A percentile compares a stretch with the other conserved stretches of the same genome.
phyloP scores from a whole-genome alignment of 768 basidiomycete species.

The Boletales sp. region DNA sequence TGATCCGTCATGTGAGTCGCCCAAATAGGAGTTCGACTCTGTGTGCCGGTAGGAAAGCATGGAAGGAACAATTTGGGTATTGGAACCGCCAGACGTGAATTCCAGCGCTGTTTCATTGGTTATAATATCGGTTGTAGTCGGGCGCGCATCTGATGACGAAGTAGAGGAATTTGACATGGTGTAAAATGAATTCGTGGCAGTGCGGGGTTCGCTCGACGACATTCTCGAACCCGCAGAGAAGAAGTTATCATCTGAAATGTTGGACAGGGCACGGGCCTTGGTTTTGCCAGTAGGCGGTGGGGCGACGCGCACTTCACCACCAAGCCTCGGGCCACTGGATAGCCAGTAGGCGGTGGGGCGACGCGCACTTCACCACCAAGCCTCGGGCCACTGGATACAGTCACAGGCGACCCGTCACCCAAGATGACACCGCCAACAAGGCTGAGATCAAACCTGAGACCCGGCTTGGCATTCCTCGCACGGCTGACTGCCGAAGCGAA shows the following conservation, averaged over 20 bases:
- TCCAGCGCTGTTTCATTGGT: constrained; percentile 40
- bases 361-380: constrained; percentile 40
- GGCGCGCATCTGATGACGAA: constrained; percentile 25
- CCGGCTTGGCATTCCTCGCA: constrained; percentile 38
- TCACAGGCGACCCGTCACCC: constrained; percentile 63
- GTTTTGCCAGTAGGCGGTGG: too few relatives aligned
- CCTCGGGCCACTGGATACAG: constrained; percentile 62
- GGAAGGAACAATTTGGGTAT: constrained; percentile 47
- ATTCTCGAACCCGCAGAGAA: constrained; percentile 41
- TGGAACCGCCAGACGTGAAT: constrained; percentile 35
- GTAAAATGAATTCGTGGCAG: constrained; percentile 30
- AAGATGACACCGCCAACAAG: constrained; percentile 38
- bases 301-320: too few relatives aligned
- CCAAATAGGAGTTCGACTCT: constrained; percentile 52
- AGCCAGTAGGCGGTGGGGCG: constrained; percentile 45
- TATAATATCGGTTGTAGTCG: constrained; percentile 29
- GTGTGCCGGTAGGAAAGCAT: constrained; percentile 50
- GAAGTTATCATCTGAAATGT: constrained; percentile 45
- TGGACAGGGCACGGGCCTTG: constrained; percentile 26
- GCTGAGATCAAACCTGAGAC: constrained; percentile 44
- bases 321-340: too few relatives aligned
- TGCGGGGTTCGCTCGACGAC: constrained; percentile 26
- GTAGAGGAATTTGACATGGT: constrained; percentile 32
- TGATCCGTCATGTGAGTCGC: constrained; percentile 48
- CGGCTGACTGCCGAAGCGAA: constrained; percentile 43